These are phyloP conservation scores for Pseudocercospora pini-densiflorae DNA, from an alignment of 2,329 filamentous ascomycete genomes.

Conservation along the genomic window DNA sequence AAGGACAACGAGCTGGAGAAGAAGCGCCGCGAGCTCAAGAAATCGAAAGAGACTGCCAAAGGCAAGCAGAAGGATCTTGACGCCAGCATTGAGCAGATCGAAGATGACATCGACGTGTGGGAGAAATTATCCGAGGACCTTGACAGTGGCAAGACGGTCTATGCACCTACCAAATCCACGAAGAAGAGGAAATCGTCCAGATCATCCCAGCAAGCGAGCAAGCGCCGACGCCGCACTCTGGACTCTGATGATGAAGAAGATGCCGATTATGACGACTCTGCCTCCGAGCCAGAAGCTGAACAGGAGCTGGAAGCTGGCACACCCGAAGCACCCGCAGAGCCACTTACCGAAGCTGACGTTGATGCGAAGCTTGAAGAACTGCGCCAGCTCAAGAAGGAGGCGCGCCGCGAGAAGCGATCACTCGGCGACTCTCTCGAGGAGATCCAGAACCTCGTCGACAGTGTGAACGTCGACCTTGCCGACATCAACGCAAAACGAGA, in stretches of 20 bases:
- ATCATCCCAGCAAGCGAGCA: constrained; percentile 12
- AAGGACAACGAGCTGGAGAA: constrained; percentile 34
- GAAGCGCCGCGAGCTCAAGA: constrained; percentile 27
- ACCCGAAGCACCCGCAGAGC: constrained; percentile 34
- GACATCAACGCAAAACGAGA: constrained; percentile 43
- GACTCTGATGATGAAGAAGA: constrained; percentile 36
- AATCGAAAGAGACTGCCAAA: constrained; percentile 36
- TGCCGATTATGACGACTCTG: constrained; percentile 12
- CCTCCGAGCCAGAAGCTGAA: constrained; percentile 6
- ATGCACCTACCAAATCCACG: constrained; percentile 38
- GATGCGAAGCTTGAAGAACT: constrained; percentile 51
- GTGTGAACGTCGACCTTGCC: constrained; percentile 38
- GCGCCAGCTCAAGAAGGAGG: constrained; percentile 47
- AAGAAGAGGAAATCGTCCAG: constrained; percentile 40
- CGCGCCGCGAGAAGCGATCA: constrained; percentile 30
- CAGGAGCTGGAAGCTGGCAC: constrained; percentile 18
- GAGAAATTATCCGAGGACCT: constrained; percentile 46
- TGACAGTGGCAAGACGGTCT: constrained; percentile 50
- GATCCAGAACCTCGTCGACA: constrained; percentile 36
- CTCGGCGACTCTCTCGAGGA: constrained; percentile 40
- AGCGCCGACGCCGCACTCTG: constrained; percentile 23
- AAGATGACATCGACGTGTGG: constrained; percentile 53
- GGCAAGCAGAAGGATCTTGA: constrained; percentile 43
- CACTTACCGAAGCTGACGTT: constrained; percentile 49
- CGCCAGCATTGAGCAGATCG: constrained; percentile 42